phyloP scores from a whole-genome alignment of 345 rosid species.

The Eucalyptus pauciflora region DNA sequence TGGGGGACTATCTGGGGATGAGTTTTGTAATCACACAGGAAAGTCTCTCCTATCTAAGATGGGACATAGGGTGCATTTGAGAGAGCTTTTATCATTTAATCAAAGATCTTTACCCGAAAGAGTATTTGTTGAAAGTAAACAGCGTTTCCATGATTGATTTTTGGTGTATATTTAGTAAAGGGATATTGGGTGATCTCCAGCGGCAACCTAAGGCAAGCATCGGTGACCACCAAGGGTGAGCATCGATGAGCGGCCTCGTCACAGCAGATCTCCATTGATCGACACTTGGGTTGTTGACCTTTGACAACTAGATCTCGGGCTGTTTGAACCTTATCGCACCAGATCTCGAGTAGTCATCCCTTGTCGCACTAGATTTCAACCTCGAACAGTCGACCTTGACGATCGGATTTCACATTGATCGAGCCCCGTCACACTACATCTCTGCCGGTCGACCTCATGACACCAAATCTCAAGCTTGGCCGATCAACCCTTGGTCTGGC shows the following conservation, averaged over 20 bases:
- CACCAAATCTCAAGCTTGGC: background rate
- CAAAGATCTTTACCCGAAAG: background rate
- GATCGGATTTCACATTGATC: background rate
- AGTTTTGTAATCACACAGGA: background rate
- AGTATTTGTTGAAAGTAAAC: background rate
- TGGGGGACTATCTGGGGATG: background rate
- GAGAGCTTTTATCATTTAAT: background rate
- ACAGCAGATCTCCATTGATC: background rate
- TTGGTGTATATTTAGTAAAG: background rate
- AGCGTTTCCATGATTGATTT: background rate
- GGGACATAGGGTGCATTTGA: background rate
- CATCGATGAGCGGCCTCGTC: background rate
- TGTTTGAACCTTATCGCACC: background rate
- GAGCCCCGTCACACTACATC: background rate
- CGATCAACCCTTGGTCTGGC: background rate
- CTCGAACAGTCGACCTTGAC: background rate
- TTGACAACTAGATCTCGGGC: background rate
- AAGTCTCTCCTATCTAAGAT: background rate
- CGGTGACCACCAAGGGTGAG: no score
- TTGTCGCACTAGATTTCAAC: background rate
- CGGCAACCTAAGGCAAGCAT: background rate
- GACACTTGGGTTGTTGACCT: background rate
- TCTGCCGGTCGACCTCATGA: background rate
- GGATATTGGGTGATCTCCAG: background rate
- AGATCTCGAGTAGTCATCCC: background rate